Base-by-base conservation (phyloP, 257 asterid species). In the Leonotis leonurus region DNA sequence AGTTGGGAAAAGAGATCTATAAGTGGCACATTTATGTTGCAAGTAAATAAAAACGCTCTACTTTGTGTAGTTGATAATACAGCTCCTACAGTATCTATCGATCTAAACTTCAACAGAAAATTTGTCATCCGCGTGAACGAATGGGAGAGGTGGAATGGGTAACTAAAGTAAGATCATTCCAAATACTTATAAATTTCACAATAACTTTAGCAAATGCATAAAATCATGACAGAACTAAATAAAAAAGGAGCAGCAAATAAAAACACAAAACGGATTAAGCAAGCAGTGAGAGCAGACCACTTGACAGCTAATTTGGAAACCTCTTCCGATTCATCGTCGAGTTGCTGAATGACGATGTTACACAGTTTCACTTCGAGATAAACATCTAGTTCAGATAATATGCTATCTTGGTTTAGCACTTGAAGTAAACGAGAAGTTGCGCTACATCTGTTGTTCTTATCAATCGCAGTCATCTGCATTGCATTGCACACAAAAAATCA, bases 271-370 rank as follows among this genome's bases (percentile, higher is more conserved):
- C n/a, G 43, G n/a, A 60, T 61, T 56, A 55, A 50, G 51, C 37
- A 39, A 54, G 40, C 22, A 61, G 21, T 21, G 48, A 49, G 68
- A 60, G 35, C 81, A 66, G 16, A 89, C 99, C 99, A 93, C 82
- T 93, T 93, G 61, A 93, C 96, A 35, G 99, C 99, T 72, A 93
- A 81, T 65, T 97, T 97, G 66, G 99, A 93, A 71, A 93, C 97
- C 77, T 93, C 99, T 25, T 97, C 97, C 17, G 95, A 94, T 26
- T 88, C 95, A 71, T 93, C 99, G 72, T 89, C 99, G 55, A 93
- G 99, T 73, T 93, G 97, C 67, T 89, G 97, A 51, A 93, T 83
- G 74, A 93, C 86, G 73, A 75, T 81, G 75, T 70, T 87, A 6
- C 94, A 84, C 76, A 93, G 71, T 56, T 89, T 93, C 13, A 80